phyloP scores from a whole-genome alignment of 257 asterid genomes.

The Solanum medicagineum region DNA sequence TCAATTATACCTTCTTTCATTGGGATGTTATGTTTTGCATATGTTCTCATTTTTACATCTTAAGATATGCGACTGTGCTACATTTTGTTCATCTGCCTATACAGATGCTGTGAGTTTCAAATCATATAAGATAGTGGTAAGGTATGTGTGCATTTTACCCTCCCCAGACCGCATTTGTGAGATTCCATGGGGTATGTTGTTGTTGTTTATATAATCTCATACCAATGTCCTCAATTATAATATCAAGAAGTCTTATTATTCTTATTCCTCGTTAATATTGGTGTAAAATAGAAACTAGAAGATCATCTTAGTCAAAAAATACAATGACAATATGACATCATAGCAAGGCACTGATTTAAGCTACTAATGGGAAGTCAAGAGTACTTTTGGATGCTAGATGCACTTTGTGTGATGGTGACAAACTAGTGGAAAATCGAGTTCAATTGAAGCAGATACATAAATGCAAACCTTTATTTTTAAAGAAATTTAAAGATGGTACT shows the following conservation, averaged over 20 bases:
- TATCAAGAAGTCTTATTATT: background rate
- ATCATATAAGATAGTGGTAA: too few species aligned
- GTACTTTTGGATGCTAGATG: background rate
- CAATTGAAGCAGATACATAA: background rate
- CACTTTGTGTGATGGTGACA: background rate
- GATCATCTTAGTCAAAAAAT: background rate
- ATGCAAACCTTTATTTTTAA: background rate
- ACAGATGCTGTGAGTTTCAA: too few species aligned
- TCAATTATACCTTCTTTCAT: background rate
- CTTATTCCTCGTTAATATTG: background rate
- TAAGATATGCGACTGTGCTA: background rate
- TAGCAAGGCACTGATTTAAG: background rate
- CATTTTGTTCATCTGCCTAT: background rate
- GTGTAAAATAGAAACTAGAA: background rate
- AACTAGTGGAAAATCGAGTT: background rate
- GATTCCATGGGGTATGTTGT: too few species aligned
- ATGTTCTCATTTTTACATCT: background rate
- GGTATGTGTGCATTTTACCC: too few species aligned
- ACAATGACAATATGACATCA: background rate
- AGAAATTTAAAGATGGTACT: conserved; percentile 19
- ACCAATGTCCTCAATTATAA: background rate
- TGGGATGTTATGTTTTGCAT: background rate
- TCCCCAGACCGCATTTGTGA: too few species aligned
- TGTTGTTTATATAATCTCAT: background rate
- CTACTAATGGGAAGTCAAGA: background rate